Evolutionary conservation across 371 early-diverging fungal genomes (phyloP), one percentile per base, ranked within the genome.

Genomic region (Mucor velutinosus): DNA sequence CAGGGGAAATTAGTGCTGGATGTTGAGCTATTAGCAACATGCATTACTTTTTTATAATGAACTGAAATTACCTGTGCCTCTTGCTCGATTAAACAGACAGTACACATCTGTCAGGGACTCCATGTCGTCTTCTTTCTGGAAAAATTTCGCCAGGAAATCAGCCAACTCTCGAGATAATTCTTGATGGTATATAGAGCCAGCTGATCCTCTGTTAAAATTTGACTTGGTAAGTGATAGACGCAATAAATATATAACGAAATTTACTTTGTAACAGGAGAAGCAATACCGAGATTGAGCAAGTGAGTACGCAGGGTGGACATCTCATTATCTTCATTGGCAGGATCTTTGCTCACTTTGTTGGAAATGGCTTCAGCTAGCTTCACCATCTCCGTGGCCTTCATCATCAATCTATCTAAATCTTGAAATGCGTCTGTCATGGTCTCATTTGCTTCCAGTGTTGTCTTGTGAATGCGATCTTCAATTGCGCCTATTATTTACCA

Each of bases 61-160:
- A 27, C 1, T 53, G 10, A 10, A 76, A 88, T 58, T 86, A 90
- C 92, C 92, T 62, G 87, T 90, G 23, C 95, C 95, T 45, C 97
- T 88, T 3, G 95, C 96, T 7, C 95, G 89, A 74, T 97, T 97
- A 71, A 94, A 95, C 37, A 97, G 70, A 75, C 96, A 96, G 73
- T 96, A 97, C 1, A 94, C 81, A 69, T 97, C 97, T 10, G 93
- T 88, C n/a, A 97, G 75, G 5, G 95, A 77, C 70, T 94, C 89
- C 66, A 94, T 92, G 7, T 90, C 92, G 56, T 89, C 85, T 59
- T 86, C 68, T 19, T 83, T 78, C 35, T 83, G 76, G 33, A 92
- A 80, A 32, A 92, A 75, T 39, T 86, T 87, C 23, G 78, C 75
- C 30, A 95, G 76, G 55, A 94, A 94, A 37, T 94, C 94, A 23